Evolutionary conservation across 2,329 filamentous ascomycete genomes (phyloP).

Genomic region (Aspergillus felis): DNA sequence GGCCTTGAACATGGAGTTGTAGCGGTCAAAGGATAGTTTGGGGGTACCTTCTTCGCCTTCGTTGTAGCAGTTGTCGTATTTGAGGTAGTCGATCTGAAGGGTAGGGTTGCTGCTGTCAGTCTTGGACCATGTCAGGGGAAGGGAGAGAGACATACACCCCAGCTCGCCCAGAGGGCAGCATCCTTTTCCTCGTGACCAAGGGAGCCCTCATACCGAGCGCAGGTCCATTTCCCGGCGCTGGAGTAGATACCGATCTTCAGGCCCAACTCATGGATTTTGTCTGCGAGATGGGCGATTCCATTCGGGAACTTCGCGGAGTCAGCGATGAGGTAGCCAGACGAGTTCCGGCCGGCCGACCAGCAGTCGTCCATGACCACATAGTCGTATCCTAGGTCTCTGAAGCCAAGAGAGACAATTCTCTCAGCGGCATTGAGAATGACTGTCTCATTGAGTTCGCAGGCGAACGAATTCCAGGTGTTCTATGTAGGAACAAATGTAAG

Average conservation of each 20-base stretch:
- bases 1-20: slow-evolving; percentile 47
- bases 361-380: slow-evolving; percentile 53
- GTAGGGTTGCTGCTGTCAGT: background rate
- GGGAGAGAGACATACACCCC: slow-evolving; percentile 40
- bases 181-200: slow-evolving; percentile 51
- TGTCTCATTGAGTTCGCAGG: slow-evolving; percentile 43
- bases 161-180: slow-evolving; percentile 49
- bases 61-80: slow-evolving; percentile 58
- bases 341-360: slow-evolving; percentile 46
- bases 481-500: background rate
- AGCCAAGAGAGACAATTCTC: slow-evolving; percentile 40
- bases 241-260: slow-evolving; percentile 53
- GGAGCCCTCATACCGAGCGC: slow-evolving; percentile 39
- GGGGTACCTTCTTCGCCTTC: slow-evolving; percentile 49
- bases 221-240: slow-evolving; percentile 33
- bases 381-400: slow-evolving; percentile 45
- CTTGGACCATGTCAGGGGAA: slow-evolving; percentile 4
- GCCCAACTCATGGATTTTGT: slow-evolving; percentile 46
- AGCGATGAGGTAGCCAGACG: slow-evolving; percentile 41
- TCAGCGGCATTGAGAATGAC: slow-evolving; percentile 43
- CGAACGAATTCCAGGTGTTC: slow-evolving; percentile 42
- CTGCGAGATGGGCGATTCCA: slow-evolving; percentile 46
- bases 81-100: slow-evolving; percentile 41
- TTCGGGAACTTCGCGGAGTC: slow-evolving; percentile 45
- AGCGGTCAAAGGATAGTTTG: slow-evolving; percentile 45